phyloP scores from a whole-genome alignment of 352 stramenopile genomes.

The Phytophthora sp. region DNA sequence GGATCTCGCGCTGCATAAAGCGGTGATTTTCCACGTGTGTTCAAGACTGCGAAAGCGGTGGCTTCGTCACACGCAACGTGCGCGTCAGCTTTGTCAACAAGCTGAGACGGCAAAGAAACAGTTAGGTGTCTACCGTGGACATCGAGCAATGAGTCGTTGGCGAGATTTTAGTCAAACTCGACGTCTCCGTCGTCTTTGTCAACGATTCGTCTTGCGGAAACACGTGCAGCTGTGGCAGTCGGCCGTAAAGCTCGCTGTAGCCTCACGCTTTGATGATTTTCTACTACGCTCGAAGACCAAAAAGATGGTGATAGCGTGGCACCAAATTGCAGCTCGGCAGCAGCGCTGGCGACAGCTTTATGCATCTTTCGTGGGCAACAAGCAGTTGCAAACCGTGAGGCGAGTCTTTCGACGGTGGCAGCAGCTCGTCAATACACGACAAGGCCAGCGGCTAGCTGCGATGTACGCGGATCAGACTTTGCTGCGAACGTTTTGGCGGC shows the following conservation, averaged over 20 bases:
- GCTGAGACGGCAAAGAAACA: conserved; percentile 1
- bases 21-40: conserved; percentile 24
- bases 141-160: conserved; percentile 34
- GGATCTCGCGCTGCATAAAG: conserved; percentile 6
- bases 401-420: conserved; percentile 34
- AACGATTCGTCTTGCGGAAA: conserved; percentile 46
- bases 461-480: conserved; percentile 17
- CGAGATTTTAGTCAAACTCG: conserved; percentile 3
- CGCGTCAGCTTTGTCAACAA: conserved; percentile 7
- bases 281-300: conserved; percentile 28
- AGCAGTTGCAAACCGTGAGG: conserved; percentile 2
- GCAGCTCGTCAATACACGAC: conserved; percentile 13
- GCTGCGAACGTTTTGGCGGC: conserved; percentile 8
- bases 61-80: conserved; percentile 16
- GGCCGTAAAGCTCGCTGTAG: conserved; percentile 35
- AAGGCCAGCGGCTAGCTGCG: conserved; percentile 9
- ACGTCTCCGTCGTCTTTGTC: conserved; percentile 22
- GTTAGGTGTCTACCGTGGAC: conserved; percentile 23
- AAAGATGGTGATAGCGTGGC: conserved; percentile 39
- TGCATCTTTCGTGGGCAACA: conserved; percentile 9
- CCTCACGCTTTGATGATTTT: conserved; percentile 42
- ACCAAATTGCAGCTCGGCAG: conserved; percentile 21
- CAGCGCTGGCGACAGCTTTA: conserved; percentile 39
- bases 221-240: conserved; percentile 45
- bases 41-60: conserved; percentile 32